Conservation (phyloP, 352 stramenopile genomes). For the Phytophthora sojae region DNA sequence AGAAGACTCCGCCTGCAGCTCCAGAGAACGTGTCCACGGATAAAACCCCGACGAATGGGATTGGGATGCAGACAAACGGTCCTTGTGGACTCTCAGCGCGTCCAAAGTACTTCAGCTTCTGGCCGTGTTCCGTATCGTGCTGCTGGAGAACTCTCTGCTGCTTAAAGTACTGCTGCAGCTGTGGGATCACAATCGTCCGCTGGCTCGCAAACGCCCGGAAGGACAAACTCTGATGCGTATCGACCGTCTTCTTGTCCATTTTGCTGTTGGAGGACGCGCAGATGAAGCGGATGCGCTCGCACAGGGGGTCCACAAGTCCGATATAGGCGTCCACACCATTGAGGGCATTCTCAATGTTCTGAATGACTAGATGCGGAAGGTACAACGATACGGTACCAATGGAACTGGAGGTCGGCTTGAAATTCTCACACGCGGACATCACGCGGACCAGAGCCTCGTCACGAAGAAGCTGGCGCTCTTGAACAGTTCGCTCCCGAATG, state of each 20-base stretch:
- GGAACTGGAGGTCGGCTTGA: constrained; percentile 15
- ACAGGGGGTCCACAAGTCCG: constrained; percentile 62
- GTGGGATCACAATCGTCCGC: constrained; percentile 51
- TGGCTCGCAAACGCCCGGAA: constrained; percentile 66
- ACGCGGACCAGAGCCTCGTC: constrained; percentile 57
- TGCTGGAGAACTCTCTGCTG: constrained; percentile 35
- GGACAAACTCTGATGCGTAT: constrained; percentile 52
- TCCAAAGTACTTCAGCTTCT: constrained; percentile 45
- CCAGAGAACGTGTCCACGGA: constrained; percentile 72
- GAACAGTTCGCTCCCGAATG: constrained; percentile 16
- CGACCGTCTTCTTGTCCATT: constrained; percentile 58
- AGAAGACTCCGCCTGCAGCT: constrained; percentile 60
- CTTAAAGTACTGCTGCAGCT: constrained; percentile 41
- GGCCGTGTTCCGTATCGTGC: constrained; percentile 5
- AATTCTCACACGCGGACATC: constrained; percentile 63
- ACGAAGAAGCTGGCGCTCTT: constrained; percentile 23
- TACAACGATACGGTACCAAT: constrained; percentile 30
- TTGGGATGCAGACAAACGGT: constrained; percentile 71
- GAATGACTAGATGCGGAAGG: constrained; percentile 56
- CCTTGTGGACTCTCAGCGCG: constrained; percentile 20
- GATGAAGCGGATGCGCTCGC: constrained; percentile 57
- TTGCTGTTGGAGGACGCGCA: constrained; percentile 51
- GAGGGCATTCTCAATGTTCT: constrained; percentile 62
- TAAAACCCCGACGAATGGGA: constrained; percentile 75
- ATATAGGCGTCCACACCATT: constrained; percentile 76